A percentile compares a stretch with the other conserved stretches of the same genome.
Conservation (phyloP, 1,284 basidiomycete species). For the Rhodotorula sp. region DNA sequence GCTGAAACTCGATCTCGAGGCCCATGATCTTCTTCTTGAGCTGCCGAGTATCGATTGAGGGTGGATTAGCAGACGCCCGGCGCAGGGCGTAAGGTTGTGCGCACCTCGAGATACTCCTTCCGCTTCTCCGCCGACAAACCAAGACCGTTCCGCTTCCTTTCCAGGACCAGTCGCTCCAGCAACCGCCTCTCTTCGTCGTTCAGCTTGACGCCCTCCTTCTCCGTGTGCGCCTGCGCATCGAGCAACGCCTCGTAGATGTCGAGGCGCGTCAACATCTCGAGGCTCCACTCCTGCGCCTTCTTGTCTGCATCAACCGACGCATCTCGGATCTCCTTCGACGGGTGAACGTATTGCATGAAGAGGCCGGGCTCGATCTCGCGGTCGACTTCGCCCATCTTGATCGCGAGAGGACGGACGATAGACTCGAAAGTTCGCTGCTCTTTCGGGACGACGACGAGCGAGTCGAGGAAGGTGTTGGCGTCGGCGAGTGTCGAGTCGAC, state of each 20-base stretch:
- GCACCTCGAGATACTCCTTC: slow-evolving; percentile 57
- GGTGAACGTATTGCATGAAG: slow-evolving; percentile 77
- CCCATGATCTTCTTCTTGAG: slow-evolving; percentile 61
- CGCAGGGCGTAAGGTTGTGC: neutral
- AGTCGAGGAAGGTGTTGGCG: slow-evolving; percentile 61
- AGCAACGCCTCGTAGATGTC: slow-evolving; percentile 71
- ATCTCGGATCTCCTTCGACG: slow-evolving; percentile 67
- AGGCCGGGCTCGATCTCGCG: slow-evolving; percentile 59
- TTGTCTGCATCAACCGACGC: slow-evolving; percentile 70
- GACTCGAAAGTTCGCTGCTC: slow-evolving; percentile 55
- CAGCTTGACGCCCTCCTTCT: slow-evolving; percentile 56
- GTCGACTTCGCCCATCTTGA: slow-evolving; percentile 61
- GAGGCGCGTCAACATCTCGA: slow-evolving; percentile 70
- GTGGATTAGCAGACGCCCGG: neutral
- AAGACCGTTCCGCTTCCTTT: slow-evolving; percentile 71
- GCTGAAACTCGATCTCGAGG: slow-evolving; percentile 68
- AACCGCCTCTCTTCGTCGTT: slow-evolving; percentile 67
- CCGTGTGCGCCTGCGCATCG: slow-evolving; percentile 66
- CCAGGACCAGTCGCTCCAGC: slow-evolving; percentile 71
- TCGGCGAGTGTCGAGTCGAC: slow-evolving; percentile 62
- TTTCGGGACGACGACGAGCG: slow-evolving; percentile 61
- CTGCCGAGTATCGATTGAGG: slow-evolving; percentile 7
- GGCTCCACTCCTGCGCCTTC: slow-evolving; percentile 56
- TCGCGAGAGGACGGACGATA: slow-evolving; percentile 59
- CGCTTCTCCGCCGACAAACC: slow-evolving; percentile 66